Base-by-base conservation (phyloP, 768 basidiomycete genomes). In the Grammothele lineata region DNA sequence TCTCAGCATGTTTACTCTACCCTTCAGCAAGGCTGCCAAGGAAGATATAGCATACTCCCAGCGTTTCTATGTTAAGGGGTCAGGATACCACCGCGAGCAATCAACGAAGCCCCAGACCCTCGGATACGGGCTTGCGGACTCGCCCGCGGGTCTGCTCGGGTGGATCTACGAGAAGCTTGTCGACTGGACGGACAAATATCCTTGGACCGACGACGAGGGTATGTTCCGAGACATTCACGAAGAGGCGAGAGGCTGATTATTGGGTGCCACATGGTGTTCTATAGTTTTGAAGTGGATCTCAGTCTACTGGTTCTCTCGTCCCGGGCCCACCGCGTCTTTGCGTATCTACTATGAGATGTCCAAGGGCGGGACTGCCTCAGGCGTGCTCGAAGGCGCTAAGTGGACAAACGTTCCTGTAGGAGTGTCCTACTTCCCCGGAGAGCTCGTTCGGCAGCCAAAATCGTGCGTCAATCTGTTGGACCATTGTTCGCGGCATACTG, bases 161-260 rank as follows among this genome's bases (percentile, higher is more conserved):
- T 69, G 67, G 68, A 63, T 68, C 21, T 68, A 68, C 46, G 65
- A 68, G 51, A 66, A 68, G 51, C 55, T 58, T 17, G 54, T 63
- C 5, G 33, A 21, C 3, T 67, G 65, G 67, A 54, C 67, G 0
- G 80, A 82, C 54, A 55, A 57, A 3, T 81, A 83, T 59, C 69
- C 70, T 0, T 83, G 80, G 80, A 66, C 69, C 14, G 76, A 78
- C 33, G 79, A 82, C 26, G 77, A 81, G 65, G 67, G 81, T 74
- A 21, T 2, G 47, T 14, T 24, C 1, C 19, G 15, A n/a, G n/a
- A n/a, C n/a, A n/a, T n/a, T n/a, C n/a, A n/a, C n/a, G n/a, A n/a
- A n/a, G n/a, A n/a, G n/a, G n/a, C n/a, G n/a, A n/a, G n/a, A n/a
- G n/a, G n/a, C n/a, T n/a, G n/a, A n/a, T n/a, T n/a, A n/a, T n/a